Evolutionary conservation across 2,329 filamentous ascomycete species (phyloP).

Genomic region (Colletotrichum sp.): DNA sequence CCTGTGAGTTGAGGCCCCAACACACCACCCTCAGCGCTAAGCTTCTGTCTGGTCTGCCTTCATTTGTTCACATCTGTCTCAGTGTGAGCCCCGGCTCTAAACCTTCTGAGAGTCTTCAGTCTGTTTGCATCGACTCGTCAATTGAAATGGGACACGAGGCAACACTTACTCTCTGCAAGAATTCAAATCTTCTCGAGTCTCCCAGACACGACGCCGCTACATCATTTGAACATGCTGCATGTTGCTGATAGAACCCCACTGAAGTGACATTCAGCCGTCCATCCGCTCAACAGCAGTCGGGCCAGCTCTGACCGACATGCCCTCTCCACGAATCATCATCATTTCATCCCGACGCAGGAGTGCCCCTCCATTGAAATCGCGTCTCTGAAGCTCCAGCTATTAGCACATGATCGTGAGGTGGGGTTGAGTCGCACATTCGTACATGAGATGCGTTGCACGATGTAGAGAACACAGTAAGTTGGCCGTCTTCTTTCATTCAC

Average conservation of each 20-base stretch:
- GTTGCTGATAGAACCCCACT: background rate
- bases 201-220: background rate
- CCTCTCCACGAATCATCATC: constrained; percentile 5
- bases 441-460: background rate
- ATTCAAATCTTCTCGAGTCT: background rate
- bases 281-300: background rate
- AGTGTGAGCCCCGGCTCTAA: background rate
- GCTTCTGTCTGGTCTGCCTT: background rate
- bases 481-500: background rate
- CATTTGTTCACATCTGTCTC: background rate
- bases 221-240: background rate
- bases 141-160: rapidly evolving
- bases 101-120: background rate
- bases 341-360: constrained; percentile 6
- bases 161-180: rapidly evolving
- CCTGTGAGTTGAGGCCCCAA: background rate
- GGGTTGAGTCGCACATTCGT: background rate
- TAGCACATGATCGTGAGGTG: constrained; percentile 1
- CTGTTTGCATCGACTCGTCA: background rate
- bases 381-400: background rate
- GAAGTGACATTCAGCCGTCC: background rate
- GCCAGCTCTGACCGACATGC: background rate
- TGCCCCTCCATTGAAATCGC: background rate
- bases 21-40: background rate
- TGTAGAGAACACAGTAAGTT: background rate